Evolutionary conservation across 2,329 filamentous ascomycete genomes (phyloP).

Genomic region (Fonsecaea pedrosoi): DNA sequence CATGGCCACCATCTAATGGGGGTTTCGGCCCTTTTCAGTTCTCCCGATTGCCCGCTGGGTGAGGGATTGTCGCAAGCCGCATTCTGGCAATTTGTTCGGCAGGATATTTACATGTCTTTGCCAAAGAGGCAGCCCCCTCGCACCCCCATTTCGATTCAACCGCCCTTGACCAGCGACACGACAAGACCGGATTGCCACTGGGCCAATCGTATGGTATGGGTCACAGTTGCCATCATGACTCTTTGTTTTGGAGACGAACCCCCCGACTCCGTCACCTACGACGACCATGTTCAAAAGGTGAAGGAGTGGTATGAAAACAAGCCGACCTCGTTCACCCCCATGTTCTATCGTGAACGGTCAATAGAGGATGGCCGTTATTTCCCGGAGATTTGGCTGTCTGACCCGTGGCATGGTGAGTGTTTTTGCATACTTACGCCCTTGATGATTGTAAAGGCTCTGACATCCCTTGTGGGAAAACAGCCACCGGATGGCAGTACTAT

Average conservation of each 20-base stretch:
- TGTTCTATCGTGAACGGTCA: background rate
- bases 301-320: background rate
- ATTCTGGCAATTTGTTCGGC: background rate
- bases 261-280: background rate
- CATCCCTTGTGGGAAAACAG: background rate
- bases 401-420: background rate
- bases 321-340: background rate
- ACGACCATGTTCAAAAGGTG: background rate
- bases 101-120: background rate
- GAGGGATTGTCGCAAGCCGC: background rate
- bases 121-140: background rate
- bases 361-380: background rate
- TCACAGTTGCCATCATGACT: background rate
- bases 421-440: background rate
- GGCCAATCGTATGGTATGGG: background rate
- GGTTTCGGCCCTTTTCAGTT: background rate
- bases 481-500: background rate
- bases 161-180: background rate
- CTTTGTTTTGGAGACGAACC: background rate
- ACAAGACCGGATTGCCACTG: background rate
- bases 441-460: no score
- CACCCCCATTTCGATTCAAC: background rate
- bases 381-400: background rate
- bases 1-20: background rate
- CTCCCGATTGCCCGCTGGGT: background rate